Base-by-base conservation (phyloP, 139 green algal genomes). In the Marvania coccoides region DNA sequence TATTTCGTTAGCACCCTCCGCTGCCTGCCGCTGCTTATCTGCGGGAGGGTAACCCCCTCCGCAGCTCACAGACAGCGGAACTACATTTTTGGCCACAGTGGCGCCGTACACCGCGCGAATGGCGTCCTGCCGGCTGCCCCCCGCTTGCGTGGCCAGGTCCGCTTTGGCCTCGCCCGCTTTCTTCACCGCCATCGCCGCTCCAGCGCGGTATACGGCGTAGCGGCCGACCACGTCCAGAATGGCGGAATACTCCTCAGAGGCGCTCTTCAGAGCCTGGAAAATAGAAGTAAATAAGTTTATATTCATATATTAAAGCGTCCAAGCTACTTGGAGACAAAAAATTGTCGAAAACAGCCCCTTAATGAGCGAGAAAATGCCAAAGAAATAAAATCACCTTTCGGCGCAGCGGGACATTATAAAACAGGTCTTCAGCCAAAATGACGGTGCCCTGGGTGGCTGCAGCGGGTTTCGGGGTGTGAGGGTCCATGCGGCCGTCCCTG, bases 391-490 rank as follows among this genome's bases (percentile, higher is more conserved):
- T n/a, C 28, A 71, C 83, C 67, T 88, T 90, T 30, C 75, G 72
- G 9, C 94, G 68, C 0, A 88, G 86, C 24, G 84, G 78, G 47
- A 95, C 75, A 61, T 97, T 97, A 79, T 90, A 98, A 63, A 98
- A 99, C 26, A 99, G 79, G 79, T 98, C 88, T 61, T 98, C 92
- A 36, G 94, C 90, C 1, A 58, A 71, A 37, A 98, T 89, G 37
- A 83, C 93, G 35, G 94, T 99, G 42, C 94, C 94, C 8, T 67
- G 67, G 5, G 90, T 77, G 29, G 79, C 85, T 7, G 94, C 92
- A 47, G 85, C 87, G 2, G 88, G 82, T 58, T 81, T 79, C 7
- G 89, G 78, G 7, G 81, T 84, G 2, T 73, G 71, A 2, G 77
- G 31, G 39, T 90, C 71, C 74, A 95, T 70, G 40, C 81, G 65